These are phyloP conservation scores for Populus tremula DNA, from an alignment of 345 rosid species.

Conservation along the genomic window DNA sequence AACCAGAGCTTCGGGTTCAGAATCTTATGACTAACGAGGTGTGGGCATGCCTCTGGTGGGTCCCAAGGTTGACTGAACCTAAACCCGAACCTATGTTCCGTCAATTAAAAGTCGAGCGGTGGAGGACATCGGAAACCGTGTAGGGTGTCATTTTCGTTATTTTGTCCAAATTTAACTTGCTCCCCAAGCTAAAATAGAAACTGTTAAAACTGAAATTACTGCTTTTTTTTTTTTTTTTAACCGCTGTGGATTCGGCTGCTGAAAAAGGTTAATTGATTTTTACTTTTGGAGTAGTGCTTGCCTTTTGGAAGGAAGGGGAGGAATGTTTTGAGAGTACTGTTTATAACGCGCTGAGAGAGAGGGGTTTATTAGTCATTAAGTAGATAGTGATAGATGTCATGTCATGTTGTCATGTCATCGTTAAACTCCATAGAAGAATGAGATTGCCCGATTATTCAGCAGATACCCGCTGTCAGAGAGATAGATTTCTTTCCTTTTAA, in stretches of 20 bases:
- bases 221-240: not conserved
- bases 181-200: constrained; percentile 39
- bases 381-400: no score
- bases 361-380: no score
- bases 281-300: no score
- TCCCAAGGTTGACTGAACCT: constrained; percentile 43
- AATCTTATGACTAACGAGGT: constrained; percentile 13
- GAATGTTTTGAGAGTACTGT: no score
- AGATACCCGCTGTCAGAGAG: no score
- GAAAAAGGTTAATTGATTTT: no score
- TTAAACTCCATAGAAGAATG: no score
- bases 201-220: not conserved
- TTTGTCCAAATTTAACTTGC: constrained; percentile 29
- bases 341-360: no score
- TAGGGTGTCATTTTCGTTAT: constrained; percentile 30
- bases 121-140: constrained; percentile 33
- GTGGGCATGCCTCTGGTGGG: constrained; percentile 8
- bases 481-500: no score
- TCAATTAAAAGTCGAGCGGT: constrained; percentile 4
- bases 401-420: no score
- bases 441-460: no score
- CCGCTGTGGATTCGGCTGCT: not conserved
- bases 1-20: constrained; percentile 38
- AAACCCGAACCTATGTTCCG: constrained; percentile 10
- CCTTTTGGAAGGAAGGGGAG: no score